A percentile compares a stretch with the other conserved stretches of the same genome.
These are phyloP conservation scores for Lasiosphaeris hirsuta DNA, from an alignment of 495 filamentous ascomycete species.

Conservation along the genomic window DNA sequence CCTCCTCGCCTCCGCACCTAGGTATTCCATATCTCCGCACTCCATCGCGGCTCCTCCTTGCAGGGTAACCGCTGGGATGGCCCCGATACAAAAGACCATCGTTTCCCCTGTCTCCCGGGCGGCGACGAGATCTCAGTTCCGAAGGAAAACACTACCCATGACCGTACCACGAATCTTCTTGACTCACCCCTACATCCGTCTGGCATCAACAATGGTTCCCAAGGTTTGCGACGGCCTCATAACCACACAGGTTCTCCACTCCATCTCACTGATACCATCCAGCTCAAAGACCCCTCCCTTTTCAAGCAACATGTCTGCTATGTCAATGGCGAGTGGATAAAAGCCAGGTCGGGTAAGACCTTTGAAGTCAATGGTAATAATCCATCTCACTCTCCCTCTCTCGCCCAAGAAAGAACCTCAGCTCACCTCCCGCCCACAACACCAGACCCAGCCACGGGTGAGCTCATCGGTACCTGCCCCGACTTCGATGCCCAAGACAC, in stretches of 20 bases:
- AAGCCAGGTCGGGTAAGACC: constrained; percentile 69
- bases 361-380: constrained; percentile 69
- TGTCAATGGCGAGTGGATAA: constrained; percentile 82
- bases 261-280: background rate
- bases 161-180: constrained; percentile 12
- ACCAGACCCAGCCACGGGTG: constrained; percentile 74
- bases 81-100: constrained; percentile 34
- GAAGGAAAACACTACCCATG: constrained; percentile 33
- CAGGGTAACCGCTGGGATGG: constrained; percentile 15
- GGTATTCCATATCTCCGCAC: background rate
- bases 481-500: constrained; percentile 76
- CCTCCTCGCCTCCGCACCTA: background rate
- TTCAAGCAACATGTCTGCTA: constrained; percentile 76
- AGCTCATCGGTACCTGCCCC: constrained; percentile 76
- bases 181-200: constrained; percentile 31
- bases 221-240: constrained; percentile 29
- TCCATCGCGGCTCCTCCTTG: background rate
- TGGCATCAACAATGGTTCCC: constrained; percentile 44
- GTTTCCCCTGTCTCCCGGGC: constrained; percentile 30
- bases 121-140: constrained; percentile 32
- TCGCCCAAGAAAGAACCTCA: background rate
- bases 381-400: background rate
- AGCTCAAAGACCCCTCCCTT: constrained; percentile 78
- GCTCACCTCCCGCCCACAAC: background rate
- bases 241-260: constrained; percentile 25